Conservation (phyloP, 176 grass and related monocot species). For the Triticum turgidum region DNA sequence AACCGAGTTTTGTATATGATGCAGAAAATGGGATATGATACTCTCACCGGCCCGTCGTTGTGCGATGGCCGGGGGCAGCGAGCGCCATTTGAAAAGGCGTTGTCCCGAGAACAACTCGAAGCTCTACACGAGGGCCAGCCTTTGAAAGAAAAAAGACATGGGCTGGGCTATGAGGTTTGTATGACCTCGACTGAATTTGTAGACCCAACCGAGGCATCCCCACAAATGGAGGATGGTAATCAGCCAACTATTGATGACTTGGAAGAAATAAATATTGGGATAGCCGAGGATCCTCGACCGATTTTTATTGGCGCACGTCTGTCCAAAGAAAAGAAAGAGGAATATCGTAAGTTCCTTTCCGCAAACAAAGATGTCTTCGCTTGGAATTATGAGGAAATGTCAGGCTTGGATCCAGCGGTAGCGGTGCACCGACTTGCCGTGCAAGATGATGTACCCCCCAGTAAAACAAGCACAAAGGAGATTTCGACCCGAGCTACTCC, state of each 20-base stretch:
- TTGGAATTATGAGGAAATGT: slow-evolving; percentile 16
- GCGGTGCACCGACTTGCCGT: not conserved
- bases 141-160: not conserved
- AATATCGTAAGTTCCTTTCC: not conserved
- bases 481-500: not conserved
- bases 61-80: not conserved
- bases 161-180: not conserved
- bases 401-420: not conserved
- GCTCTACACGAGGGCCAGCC: not conserved
- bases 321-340: not conserved
- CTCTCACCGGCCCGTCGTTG: not conserved
- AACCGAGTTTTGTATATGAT: not conserved
- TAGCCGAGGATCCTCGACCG: not conserved
- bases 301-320: not conserved
- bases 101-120: not conserved
- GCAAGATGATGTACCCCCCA: too few species aligned
- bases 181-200: not conserved
- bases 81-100: not conserved
- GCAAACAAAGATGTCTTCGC: not conserved
- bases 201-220: not conserved
- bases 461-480: not conserved
- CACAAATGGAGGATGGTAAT: slow-evolving; percentile 15
- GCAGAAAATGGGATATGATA: not conserved
- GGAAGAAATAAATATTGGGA: not conserved
- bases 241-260: not conserved